Base-by-base conservation (phyloP, 495 filamentous ascomycete genomes). In the Filosporella fistucella region DNA sequence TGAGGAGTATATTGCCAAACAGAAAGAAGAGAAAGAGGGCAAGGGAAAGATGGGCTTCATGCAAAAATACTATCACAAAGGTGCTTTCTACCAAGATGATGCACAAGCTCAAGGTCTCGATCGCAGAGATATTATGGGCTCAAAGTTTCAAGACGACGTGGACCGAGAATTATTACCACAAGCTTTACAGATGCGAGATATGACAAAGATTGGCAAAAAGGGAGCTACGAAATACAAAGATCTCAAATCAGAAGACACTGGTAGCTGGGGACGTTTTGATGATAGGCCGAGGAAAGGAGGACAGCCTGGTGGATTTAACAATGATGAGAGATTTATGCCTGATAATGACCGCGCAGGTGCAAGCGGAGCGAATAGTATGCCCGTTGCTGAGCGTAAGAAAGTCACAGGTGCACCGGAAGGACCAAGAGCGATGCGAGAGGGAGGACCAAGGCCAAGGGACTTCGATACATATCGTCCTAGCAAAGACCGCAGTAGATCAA, bases 11-110 rank as follows among this genome's bases (percentile, higher is more conserved):
- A 63, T 96, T 13, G 77, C 80, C 6, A 69, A 73, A 56, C 91
- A 96, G 67, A 83, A 84, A 48, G 89, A 91, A 55, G 93, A 97
- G 54, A 89, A 87, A 54, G 89, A 91, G 14, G 68, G 70, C 26
- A 82, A 84, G 28, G 93, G 91, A 32, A 85, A 95, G 72, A 86
- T 91, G 71, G 75, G 76, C 1, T 96, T 81, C 63, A 88, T 97
- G 88, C 91, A 95, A 63, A 91, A 91, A 63, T 97, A 96, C 67
- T 89, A 85, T 63, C 93, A 99, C 72, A 91, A 90, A 72, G 93
- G 93, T 40, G 93, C 93, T 20, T 98, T 96, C 70, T 97, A 86
- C 68, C 82, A 83, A 45, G 89, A 91, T 30, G 89, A 91, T 52
- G 71, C 77, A 23, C 80, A 84, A 52, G 75, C 76, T 13, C 77